Evolutionary conservation across 306 rosid genomes (phyloP).

Genomic region (Lablab purpureus): DNA sequence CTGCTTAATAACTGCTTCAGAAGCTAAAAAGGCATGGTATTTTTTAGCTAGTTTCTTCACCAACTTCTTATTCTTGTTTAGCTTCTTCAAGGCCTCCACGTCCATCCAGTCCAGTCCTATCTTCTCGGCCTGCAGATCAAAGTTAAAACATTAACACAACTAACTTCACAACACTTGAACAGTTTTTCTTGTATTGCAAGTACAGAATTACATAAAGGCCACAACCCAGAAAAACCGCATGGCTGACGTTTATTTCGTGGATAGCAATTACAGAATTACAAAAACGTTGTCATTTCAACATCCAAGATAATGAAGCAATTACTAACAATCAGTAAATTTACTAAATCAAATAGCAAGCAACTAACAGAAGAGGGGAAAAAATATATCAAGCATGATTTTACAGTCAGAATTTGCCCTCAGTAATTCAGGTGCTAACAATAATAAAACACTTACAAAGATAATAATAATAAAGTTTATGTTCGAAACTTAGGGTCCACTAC

Average conservation of each 20-base stretch:
- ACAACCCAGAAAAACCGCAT: neutral
- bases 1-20: slow-evolving; percentile 89
- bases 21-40: slow-evolving; percentile 88
- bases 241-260: neutral
- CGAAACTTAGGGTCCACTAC: neutral
- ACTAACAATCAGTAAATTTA: neutral
- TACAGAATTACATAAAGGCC: neutral
- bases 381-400: neutral
- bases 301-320: neutral
- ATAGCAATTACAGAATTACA: neutral
- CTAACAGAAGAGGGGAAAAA: neutral
- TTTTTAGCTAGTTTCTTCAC: slow-evolving; percentile 88
- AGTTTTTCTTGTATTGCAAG: too few relatives aligned
- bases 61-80: slow-evolving; percentile 77
- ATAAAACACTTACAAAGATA: neutral
- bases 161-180: neutral
- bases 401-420: neutral
- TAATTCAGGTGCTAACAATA: neutral
- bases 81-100: slow-evolving; percentile 82
- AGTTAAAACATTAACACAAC: neutral
- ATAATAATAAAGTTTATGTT: neutral
- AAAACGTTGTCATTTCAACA: neutral
- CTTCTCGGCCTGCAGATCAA: slow-evolving; percentile 67
- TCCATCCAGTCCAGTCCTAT: slow-evolving; percentile 83
- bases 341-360: neutral